Base-by-base conservation (phyloP, 495 filamentous ascomycete species). In the Penicilliopsis zonata region DNA sequence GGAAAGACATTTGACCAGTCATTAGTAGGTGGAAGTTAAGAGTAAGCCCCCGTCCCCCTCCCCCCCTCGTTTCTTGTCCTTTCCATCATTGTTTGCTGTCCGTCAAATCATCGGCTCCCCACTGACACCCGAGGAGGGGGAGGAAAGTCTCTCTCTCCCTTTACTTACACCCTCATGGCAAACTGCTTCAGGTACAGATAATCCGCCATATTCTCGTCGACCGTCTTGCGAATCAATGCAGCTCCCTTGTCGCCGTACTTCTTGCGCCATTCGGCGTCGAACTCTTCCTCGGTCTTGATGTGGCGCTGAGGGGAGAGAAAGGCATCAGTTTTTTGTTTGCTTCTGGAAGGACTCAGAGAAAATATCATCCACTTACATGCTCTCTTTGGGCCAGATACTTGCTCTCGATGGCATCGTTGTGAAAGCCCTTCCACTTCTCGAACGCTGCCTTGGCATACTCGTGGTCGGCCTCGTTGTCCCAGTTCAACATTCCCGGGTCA, bases 401-500 rank as follows among this genome's bases (percentile, higher is more conserved):
- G 39, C 80, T 87, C 31, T 78, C 60, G 39, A 96, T 81, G 12
- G 84, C 90, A 64, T 95, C 88, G 31, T 96, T 81, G 47, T 96
- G 90, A 53, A 94, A 98, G 0, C 87, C 90, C 34, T 74, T 76
- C 90, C 90, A 98, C 61, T 98, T 98, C 59, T 83, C 82, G 59
- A 98, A 98, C 13, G 69, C 69, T 33, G 70, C 67, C 33, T 59
- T 62, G 0, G 82, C 86, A 32, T 59, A 46, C 30, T 56, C 33
- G 36, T 88, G 74, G 27, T 78, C 74, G 31, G 74, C 74, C 40
- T 75, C 74, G 18, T 71, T 74, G 24, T 81, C 77, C 90, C 90
- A 98, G 14, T 56, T 59, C 34, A 98, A 65, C 86, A 96, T 90
- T 0, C 65, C 57, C 2, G 69, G 67, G 18, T 49, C 46, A 53